These are phyloP conservation scores for Monilinia fructigena DNA, from an alignment of 2,329 filamentous ascomycete genomes.

Conservation along the genomic window DNA sequence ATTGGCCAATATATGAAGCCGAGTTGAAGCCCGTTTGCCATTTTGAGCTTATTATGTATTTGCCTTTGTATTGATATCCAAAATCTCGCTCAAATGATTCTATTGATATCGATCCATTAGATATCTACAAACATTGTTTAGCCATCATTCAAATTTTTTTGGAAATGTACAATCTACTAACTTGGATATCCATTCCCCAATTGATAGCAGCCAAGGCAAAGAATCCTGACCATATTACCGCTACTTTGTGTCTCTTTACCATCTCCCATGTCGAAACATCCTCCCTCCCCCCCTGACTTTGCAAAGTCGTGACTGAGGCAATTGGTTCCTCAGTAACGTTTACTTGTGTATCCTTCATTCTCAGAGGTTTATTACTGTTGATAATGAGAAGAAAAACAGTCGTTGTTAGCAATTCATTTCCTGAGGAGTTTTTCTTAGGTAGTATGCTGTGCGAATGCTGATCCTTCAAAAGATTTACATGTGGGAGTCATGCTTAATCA, in stretches of 20 bases:
- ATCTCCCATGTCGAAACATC: constrained; percentile 16
- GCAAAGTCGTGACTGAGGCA: neutral
- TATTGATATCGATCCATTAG: constrained; percentile 15
- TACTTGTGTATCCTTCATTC: constrained; percentile 3
- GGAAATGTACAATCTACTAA: neutral
- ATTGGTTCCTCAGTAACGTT: neutral
- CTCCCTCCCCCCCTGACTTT: constrained; percentile 2
- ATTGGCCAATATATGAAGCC: constrained; percentile 20
- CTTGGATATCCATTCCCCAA: constrained; percentile 22
- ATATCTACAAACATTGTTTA: constrained; percentile 9
- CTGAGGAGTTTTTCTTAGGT: neutral
- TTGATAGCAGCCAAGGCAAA: constrained; percentile 19
- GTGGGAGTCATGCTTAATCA: constrained; percentile 2
- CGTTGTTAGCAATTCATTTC: neutral
- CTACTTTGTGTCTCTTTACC: constrained; percentile 21
- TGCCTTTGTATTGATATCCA: constrained; percentile 19
- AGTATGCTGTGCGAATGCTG: neutral
- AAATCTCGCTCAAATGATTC: constrained; percentile 19
- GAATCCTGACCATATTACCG: constrained; percentile 20
- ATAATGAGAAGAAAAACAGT: neutral
- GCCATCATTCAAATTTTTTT: neutral
- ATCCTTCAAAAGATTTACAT: neutral
- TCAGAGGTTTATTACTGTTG: neutral
- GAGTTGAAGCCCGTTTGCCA: constrained; percentile 23
- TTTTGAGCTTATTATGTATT: constrained; percentile 19